Conservation (phyloP, 345 rosid species). For the Hirschfeldia incana region DNA sequence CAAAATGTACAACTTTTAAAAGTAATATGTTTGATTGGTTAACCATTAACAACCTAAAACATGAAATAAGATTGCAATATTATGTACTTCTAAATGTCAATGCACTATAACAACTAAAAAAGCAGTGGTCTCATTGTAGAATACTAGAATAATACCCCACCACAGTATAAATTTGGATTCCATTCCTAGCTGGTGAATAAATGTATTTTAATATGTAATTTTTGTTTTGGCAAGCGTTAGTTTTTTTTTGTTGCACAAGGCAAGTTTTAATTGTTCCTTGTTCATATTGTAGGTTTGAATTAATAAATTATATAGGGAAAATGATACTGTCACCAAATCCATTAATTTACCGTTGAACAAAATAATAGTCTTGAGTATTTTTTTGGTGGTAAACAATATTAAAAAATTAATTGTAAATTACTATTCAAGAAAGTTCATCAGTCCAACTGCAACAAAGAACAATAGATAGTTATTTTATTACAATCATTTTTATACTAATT, state of each 20-base stretch:
- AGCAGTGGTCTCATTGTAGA: not conserved
- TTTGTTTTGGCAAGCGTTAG: not conserved
- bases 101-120: not conserved
- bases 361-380: not conserved
- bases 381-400: not conserved
- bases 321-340: not conserved
- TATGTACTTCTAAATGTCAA: not conserved
- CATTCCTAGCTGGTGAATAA: not conserved
- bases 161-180: not conserved
- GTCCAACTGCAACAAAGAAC: not conserved
- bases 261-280: not conserved
- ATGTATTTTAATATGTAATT: not conserved
- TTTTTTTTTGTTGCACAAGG: too few species aligned
- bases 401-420: not conserved
- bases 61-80: not conserved
- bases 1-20: not conserved
- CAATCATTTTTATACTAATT: not conserved
- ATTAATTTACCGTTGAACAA: not conserved
- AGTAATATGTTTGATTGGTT: not conserved
- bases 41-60: not conserved
- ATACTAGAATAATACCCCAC: not conserved
- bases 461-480: not conserved
- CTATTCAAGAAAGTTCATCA: not conserved
- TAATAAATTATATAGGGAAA: not conserved
- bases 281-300: not conserved